Evolutionary conservation across 768 basidiomycete species (phyloP), one percentile per base, ranked within the genome.

Genomic region (Lentinus tigrinus): DNA sequence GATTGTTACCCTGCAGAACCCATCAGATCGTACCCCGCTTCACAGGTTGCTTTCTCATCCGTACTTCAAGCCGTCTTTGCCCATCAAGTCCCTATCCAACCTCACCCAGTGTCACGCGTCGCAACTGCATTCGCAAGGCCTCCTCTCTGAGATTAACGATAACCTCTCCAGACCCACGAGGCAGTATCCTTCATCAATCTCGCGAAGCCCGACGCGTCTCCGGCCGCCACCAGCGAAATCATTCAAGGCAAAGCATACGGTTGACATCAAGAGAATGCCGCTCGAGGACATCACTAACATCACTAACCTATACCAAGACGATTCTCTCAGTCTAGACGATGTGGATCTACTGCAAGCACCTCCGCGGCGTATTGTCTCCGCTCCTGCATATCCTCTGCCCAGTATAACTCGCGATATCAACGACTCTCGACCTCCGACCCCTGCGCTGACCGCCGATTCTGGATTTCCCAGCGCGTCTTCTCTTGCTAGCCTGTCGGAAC

Each of bases 31-130:
- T 28, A 69, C 70, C 8, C 65, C 67, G 17, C 58, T 71, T 10
- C 57, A 68, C 21, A 63, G 61, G 8, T 57, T 74, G 4, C 42
- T 63, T 4, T 58, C 68, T 9, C 74, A 75, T 62, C 66, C 73
- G 0, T 77, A 75, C 58, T 70, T 77, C 39, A 54, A 65, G 26
- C 57, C 58, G 16, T 42, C 63, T 7, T 44, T 70, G 0, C 67
- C 65, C 17, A 34, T 19, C 43, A 50, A 16, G 23, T 23, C 27
- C 54, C 49, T 49, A 60, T 72, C 16, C 13, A 44, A 4, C 11
- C 51, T 13, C 21, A 17, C 2, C 17, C 5, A 24, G 17, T 34
- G 7, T 8, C 17, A 28, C 2, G 6, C 36, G 38, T 23, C 28
- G 2, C 24, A 21, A 19, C 51, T n/a, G n/a, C n/a, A n/a, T n/a